Percentiles rank a stretch among this genome's conserved stretches.
phyloP scores from a whole-genome alignment of 805 yeast genomes.

The Candida corydali region DNA sequence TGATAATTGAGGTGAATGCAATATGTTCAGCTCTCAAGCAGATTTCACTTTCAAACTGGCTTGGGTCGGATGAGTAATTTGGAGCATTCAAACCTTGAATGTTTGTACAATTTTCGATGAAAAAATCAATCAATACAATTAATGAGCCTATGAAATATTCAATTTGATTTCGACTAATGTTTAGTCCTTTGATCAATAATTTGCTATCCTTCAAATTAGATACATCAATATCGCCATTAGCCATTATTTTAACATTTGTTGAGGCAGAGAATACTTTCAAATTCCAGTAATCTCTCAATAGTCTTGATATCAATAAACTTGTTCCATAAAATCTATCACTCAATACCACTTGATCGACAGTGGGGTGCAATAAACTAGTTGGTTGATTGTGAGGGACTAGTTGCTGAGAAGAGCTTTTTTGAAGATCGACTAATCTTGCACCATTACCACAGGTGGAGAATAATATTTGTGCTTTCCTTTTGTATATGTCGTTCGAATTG shows the following conservation, averaged over 20 bases:
- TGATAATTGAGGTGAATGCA: slow-evolving; percentile 74
- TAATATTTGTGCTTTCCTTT: slow-evolving; percentile 45
- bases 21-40: slow-evolving; percentile 87
- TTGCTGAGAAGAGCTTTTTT: slow-evolving; percentile 7
- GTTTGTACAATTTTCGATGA: slow-evolving; percentile 57
- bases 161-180: slow-evolving; percentile 46
- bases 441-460: slow-evolving; percentile 54
- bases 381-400: slow-evolving; percentile 10
- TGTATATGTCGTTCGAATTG: slow-evolving; percentile 46
- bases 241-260: slow-evolving; percentile 36
- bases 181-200: slow-evolving; percentile 42
- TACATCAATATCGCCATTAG: slow-evolving; percentile 33
- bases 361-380: slow-evolving; percentile 23
- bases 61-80: slow-evolving; percentile 46
- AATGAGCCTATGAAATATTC: slow-evolving; percentile 72
- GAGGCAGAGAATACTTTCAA: slow-evolving; percentile 56
- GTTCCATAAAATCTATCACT: slow-evolving; percentile 92
- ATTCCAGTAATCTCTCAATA: slow-evolving; percentile 79
- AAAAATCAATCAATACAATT: slow-evolving; percentile 64
- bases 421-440: slow-evolving; percentile 34
- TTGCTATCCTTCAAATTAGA: slow-evolving; percentile 41
- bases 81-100: slow-evolving; percentile 63
- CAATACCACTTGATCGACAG: slow-evolving; percentile 73
- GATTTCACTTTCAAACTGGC: slow-evolving; percentile 54
- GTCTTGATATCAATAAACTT: slow-evolving; percentile 70